Base-by-base conservation (phyloP, 2,329 filamentous ascomycete genomes). In the Incumbomyces lentus region DNA sequence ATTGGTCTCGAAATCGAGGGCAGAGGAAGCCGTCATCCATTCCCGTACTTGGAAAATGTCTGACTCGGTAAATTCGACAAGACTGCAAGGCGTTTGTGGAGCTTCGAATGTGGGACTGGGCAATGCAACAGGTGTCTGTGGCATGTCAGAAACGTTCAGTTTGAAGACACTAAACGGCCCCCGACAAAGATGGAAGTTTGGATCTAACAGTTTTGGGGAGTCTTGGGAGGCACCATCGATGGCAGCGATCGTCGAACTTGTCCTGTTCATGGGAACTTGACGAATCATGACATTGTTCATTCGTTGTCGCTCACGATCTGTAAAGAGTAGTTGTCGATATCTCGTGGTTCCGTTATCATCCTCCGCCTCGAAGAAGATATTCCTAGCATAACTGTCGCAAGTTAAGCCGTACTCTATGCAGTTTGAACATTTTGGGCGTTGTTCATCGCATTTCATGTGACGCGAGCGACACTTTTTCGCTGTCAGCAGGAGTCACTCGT, bases 401-500 rank as follows among this genome's bases (percentile, higher is more conserved):
- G 40, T 18, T 1, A 69, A 46, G 1, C 62, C 62, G 13, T 64
- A 55, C 12, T 61, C 57, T 18, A 50, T 49, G 47, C 69, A 72
- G 33, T 61, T 62, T 2, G 55, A 54, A 51, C 69, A 72, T 22
- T 55, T 55, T 2, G 68, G 69, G 6, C 60, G 62, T 4, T 59
- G 56, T 49, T 71, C 66, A 46, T 72, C 69, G 50, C 68, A 72
- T 56, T 71, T 72, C 31, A 65, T 58, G 52, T 70, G 69, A 14
- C 69, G 64, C 44, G 44, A 58, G 40, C 64, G 62, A 56, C 64
- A 67, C 58, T 65, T 43, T n/a, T 37, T 14, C 14, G 19, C n/a
- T 17, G 14, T 29, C 17, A 41, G 26, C 18, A 29, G n/a, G 12
- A 16, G 18, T n/a, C 6, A 11, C n/a, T 16, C 19, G 8, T 26